Base-by-base conservation (phyloP, 768 basidiomycete genomes). In the Fistulinella prunicolor region DNA sequence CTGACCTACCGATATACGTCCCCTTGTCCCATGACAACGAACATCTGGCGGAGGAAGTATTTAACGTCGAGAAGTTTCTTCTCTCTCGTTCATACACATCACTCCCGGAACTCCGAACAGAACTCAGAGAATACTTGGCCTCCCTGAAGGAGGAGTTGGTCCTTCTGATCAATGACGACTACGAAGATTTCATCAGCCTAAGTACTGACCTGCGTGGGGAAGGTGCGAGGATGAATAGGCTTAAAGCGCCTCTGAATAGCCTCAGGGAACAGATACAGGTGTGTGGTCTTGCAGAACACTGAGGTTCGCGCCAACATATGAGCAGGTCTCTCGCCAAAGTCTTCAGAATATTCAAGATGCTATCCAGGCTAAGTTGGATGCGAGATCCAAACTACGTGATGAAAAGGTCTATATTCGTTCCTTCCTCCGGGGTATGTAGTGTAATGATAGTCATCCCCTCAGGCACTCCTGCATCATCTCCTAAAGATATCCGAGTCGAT, bases 111-210 rank as follows among this genome's bases (percentile, higher is more conserved):
- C 74, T 97, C 26, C 85, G 94, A 44, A 69, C 81, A 4, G 94
- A 99, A 64, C 74, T 99, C 19, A 79, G 93, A 26, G 83, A 91
- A 44, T 97, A 97, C 65, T 74, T 92, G 50, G 79, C 81, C 0
- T 72, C 77, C 9, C 70, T 99, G 54, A 93, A 95, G 67, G 91
- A 94, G 64, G 95, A 96, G 64, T 78, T 99, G 29, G 93, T 98
- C 24, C 84, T 84, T 60, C 82, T 98, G 60, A 96, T 98, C 65
- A 98, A 99, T 68, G 87, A 93, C 58, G 96, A 98, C 70, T 99
- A 98, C 61, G 94, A 94, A 65, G 94, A 94, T 13, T 99, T 98
- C 64, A 95, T 98, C 60, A 92, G 89, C 57, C 75, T 99, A 24
- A 94, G 94, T 54, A 94, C 94, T 3, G 93, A 97, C 59, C 66